These are phyloP conservation scores for Thermomyces lanuginosus DNA, from an alignment of 2,329 filamentous ascomycete species.

Conservation along the genomic window DNA sequence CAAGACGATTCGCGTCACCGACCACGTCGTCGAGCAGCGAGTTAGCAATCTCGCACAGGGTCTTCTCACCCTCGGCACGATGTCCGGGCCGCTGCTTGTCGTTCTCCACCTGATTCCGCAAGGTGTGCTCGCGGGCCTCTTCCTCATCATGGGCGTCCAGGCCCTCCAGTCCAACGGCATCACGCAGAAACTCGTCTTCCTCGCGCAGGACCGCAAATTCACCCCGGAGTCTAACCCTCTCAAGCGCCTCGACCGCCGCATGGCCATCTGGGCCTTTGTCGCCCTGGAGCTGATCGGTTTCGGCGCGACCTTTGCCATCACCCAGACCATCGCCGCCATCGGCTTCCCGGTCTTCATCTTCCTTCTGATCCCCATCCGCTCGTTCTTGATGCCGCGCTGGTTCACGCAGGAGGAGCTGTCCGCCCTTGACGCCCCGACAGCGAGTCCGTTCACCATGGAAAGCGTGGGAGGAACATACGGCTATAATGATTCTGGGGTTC, in stretches of 20 bases:
- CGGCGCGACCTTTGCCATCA: conserved; percentile 65
- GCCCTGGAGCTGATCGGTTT: conserved; percentile 52
- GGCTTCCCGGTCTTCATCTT: conserved; percentile 65
- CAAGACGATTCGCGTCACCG: conserved; percentile 45
- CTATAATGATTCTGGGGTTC: conserved; percentile 11
- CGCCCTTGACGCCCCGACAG: conserved; percentile 55
- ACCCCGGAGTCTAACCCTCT: conserved; percentile 44
- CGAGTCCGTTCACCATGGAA: conserved; percentile 60
- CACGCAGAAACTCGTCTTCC: conserved; percentile 56
- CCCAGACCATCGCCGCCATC: conserved; percentile 66
- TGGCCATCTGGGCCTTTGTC: conserved; percentile 57
- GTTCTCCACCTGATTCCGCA: conserved; percentile 66
- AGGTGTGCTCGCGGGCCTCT: conserved; percentile 62
- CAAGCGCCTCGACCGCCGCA: conserved; percentile 41
- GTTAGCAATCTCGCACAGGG: conserved; percentile 65
- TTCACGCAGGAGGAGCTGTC: conserved; percentile 46
- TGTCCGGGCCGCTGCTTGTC: conserved; percentile 56
- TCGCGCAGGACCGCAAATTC: conserved; percentile 47
- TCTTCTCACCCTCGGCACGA: conserved; percentile 60
- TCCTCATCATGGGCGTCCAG: conserved; percentile 73
- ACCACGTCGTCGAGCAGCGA: conserved; percentile 50
- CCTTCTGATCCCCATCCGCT: conserved; percentile 49
- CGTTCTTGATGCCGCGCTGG: conserved; percentile 45
- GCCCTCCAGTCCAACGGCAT: conserved; percentile 63
- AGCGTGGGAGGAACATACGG: conserved; percentile 51